Evolutionary conservation across 768 basidiomycete species (phyloP).

Genomic region (Pulveroboletus ravenelii): DNA sequence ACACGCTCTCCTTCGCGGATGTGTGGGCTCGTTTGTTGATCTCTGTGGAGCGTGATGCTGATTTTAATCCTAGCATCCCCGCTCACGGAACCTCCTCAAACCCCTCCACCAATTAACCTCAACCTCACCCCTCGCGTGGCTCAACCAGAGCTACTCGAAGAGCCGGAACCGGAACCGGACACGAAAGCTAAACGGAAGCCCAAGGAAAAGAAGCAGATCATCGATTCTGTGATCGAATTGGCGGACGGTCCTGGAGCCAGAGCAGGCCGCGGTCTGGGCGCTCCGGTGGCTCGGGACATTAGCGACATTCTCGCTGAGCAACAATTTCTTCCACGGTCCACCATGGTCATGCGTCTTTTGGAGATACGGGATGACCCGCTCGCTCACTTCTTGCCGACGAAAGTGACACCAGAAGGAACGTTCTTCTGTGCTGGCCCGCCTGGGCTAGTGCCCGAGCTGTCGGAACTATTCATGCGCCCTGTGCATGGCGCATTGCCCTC

Average conservation of each 20-base stretch:
- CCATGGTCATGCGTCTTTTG: slow-evolving; percentile 79
- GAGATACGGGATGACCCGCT: slow-evolving; percentile 84
- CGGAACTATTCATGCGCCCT: slow-evolving; percentile 81
- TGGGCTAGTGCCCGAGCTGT: slow-evolving; percentile 76
- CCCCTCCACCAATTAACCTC: slow-evolving; percentile 64
- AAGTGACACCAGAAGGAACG: slow-evolving; percentile 61
- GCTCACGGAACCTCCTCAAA: slow-evolving; percentile 67
- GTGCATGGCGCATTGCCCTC: slow-evolving; percentile 41
- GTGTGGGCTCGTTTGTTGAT: slow-evolving; percentile 41
- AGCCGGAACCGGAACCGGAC: slow-evolving; percentile 27
- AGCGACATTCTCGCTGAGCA: slow-evolving; percentile 75
- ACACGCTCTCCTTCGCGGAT: slow-evolving; percentile 61
- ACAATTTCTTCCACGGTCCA: slow-evolving; percentile 79
- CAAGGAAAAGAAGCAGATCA: slow-evolving; percentile 82
- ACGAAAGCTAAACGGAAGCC: slow-evolving; percentile 46
- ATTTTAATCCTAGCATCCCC: slow-evolving; percentile 55
- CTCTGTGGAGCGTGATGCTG: slow-evolving; percentile 1
- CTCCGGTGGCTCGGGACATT: slow-evolving; percentile 50
- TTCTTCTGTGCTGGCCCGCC: slow-evolving; percentile 85
- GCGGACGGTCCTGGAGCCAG: slow-evolving; percentile 55
- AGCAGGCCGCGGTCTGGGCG: slow-evolving; percentile 54
- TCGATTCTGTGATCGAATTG: slow-evolving; percentile 87
- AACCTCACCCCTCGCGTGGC: slow-evolving; percentile 47
- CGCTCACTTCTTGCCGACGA: slow-evolving; percentile 80
- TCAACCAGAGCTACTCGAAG: slow-evolving; percentile 36